Evolutionary conservation across 2,329 filamentous ascomycete genomes (phyloP), one percentile per base, ranked within the genome.

Genomic region (Sodiomyces alkalinus): DNA sequence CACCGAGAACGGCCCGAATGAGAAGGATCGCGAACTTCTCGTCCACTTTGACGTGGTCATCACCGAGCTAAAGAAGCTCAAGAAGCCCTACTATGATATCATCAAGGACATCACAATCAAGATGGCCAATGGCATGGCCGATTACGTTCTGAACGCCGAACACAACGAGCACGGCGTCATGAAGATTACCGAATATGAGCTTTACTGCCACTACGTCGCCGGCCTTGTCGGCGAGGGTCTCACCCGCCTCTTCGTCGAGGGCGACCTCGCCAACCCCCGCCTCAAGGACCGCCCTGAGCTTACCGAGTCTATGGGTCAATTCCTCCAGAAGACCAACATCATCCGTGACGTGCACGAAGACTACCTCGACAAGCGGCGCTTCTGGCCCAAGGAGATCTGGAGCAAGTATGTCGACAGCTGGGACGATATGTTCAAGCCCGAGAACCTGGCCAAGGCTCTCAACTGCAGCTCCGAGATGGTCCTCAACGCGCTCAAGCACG

Each of bases 121-220:
- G 58, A 98, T 98, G 90, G 87, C 86, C 38, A 86, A 96, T 46
- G 90, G 90, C 41, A 98, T 98, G 90, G 90, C 90, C 17, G 87
- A 98, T 56, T 98, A 92, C 51, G 80, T 72, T 22, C 64, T 80
- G 41, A 90, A 92, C 44, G 76, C 81, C 10, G 81, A 90, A 43
- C 68, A 80, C 53, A 82, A 85, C 43, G 60, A 69, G 39, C 73
- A 83, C 34, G 83, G 83, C 26, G 77, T 96, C 33, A 67, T 83
- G 47, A 87, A 80, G 0, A 58, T 92, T 41, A 67, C 77, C 29
- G 86, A 96, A 42, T 98, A 96, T 53, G 86, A 98, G 58, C 61
- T 86, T 30, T 98, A 98, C 63, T 98, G 90, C 58, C 85, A 92
- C 54, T 96, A 96, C 48, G 90, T 98, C 17, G 90, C 90, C n/a